Base-by-base conservation (phyloP, 1,139 yeast species). In the Geotrichum siamense region DNA sequence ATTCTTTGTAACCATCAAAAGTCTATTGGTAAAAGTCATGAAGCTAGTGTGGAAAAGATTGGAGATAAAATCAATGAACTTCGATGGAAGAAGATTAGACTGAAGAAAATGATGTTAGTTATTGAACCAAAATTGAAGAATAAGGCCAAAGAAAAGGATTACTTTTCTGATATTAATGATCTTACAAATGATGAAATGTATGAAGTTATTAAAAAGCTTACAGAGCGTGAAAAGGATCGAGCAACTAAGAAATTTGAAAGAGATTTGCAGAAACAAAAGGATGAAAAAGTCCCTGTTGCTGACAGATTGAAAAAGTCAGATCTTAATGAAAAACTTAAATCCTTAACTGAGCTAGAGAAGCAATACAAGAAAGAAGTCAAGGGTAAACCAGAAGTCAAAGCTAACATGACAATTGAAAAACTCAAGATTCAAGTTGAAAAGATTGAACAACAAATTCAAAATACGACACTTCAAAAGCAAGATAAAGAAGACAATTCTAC, bases 1-100 rank as follows among this genome's bases (percentile, higher is more conserved):
- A 86, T 89, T 51, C 70, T 89, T 57, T 89, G 97, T 83, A 89
- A 89, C 72, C 97, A 89, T 74, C 97, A 89, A 72, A 81, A 96
- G 66, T 78, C 95, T 21, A 89, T 87, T 17, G 77, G 89, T 47
- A 87, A 87, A 61, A 78, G 78, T 5, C 96, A 89, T 60, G 91
- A 84, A 32, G 75, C 76, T 16, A 72, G 87, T 4, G 84, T 89
- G 45, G 86, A 79, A 52, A 85, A 80, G 60, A 85, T 86, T 43
- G 76, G 70, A 51, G 94, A 83, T 46, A 79, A 74, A 56, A 74
- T 89, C 48, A 74, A 78, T 55, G 96, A 87, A 66, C 70, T 85
- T 64, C 63, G 76, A 47, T 89, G 96, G 95, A 87, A 82, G 58
- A 83, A 80, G 62, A 75, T 81, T 48, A 72, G 95, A 52, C 61